Evolutionary conservation across 2,329 filamentous ascomycete species (phyloP).

Genomic region (Helotiales sp.): DNA sequence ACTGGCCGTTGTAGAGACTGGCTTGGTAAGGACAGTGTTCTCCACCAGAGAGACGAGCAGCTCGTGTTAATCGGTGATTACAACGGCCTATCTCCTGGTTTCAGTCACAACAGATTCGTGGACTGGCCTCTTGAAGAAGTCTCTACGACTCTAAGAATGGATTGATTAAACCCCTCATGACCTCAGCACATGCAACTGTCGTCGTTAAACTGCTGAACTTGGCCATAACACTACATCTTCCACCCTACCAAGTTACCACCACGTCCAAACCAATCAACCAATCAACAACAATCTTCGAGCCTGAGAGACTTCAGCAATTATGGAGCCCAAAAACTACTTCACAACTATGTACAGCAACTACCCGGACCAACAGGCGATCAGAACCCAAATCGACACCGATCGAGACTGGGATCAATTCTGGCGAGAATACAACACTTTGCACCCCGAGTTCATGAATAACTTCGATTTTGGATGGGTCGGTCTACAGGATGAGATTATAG

Average conservation of each 20-base stretch:
- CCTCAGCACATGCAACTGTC: slow-evolving; percentile 4
- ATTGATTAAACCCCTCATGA: background rate
- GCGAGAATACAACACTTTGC: background rate
- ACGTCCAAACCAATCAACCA: background rate
- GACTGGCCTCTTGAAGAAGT: background rate
- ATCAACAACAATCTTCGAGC: background rate
- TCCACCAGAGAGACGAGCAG: too few relatives aligned
- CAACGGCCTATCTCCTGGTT: background rate
- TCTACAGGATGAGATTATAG: background rate
- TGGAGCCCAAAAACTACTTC: background rate
- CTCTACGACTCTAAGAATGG: background rate
- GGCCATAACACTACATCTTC: background rate
- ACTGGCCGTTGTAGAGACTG: too few relatives aligned
- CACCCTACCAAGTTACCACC: slow-evolving; percentile 1
- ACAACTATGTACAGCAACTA: background rate
- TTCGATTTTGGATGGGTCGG: background rate
- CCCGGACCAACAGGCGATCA: background rate
- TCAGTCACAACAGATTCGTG: background rate
- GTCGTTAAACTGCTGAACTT: slow-evolving; percentile 12
- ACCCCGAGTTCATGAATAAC: background rate
- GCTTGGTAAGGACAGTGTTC: too few relatives aligned
- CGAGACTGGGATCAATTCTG: slow-evolving; percentile 6
- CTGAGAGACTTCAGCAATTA: background rate
- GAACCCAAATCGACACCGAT: slow-evolving; percentile 5
- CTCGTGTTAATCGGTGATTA: background rate